phyloP scores from a whole-genome alignment of 2,329 filamentous ascomycete genomes.

The Trichoderma sp. region DNA sequence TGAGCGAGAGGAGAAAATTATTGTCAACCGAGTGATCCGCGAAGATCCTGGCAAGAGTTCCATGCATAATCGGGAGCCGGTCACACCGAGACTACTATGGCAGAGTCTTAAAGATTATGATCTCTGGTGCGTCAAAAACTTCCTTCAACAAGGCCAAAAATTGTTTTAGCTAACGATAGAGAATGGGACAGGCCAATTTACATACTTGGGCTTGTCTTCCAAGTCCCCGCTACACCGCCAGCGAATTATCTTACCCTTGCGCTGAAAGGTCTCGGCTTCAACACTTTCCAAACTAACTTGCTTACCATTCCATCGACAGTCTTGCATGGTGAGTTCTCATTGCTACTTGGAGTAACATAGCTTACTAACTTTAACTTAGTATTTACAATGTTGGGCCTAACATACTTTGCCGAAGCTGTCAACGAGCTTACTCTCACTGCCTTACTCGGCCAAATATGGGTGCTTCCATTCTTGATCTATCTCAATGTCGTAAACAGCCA shows the following conservation, averaged over 20 bases:
- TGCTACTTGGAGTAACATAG: background rate
- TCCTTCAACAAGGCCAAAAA: background rate
- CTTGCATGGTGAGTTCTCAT: background rate
- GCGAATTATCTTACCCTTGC: conserved; percentile 50
- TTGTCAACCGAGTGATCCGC: conserved; percentile 58
- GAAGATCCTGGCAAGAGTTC: conserved; percentile 63
- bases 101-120: conserved; percentile 61
- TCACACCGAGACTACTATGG: conserved; percentile 54
- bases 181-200: conserved; percentile 8
- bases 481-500: conserved; percentile 43
- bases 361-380: conserved; percentile 15
- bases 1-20: conserved; percentile 55
- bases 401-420: conserved; percentile 25
- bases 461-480: conserved; percentile 55
- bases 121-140: conserved; percentile 50
- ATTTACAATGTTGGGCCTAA: conserved; percentile 29
- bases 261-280: conserved; percentile 47
- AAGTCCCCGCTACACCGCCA: conserved; percentile 47
- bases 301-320: conserved; percentile 49
- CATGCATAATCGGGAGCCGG: conserved; percentile 58
- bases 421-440: conserved; percentile 41
- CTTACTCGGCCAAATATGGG: conserved; percentile 53
- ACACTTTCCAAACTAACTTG: conserved; percentile 50
- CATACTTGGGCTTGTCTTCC: conserved; percentile 51
- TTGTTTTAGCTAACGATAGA: background rate